Conservation (phyloP, 805 yeast genomes). For the Candida ficus region DNA sequence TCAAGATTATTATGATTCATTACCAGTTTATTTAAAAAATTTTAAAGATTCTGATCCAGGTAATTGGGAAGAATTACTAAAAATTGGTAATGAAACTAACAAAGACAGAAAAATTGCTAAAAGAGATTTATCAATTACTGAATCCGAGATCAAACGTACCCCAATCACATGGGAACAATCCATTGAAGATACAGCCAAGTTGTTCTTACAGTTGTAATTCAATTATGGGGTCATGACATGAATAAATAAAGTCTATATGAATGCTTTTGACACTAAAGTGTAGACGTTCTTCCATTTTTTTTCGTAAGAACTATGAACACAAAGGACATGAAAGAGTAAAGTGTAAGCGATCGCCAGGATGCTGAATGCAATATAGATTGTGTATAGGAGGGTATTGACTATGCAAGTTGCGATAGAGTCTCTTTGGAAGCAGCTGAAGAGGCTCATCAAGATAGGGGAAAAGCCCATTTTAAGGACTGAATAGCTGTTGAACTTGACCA, state of each 20-base stretch:
- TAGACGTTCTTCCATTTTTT: constrained; percentile 18
- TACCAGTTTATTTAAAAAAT: constrained; percentile 1
- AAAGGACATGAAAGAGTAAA: constrained; percentile 15
- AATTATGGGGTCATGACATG: not conserved
- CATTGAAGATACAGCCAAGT: not conserved
- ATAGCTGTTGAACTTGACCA: constrained; percentile 12
- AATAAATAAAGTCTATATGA: not conserved
- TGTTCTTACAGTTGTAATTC: not conserved
- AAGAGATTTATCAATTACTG: constrained; percentile 7
- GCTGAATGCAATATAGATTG: constrained; percentile 8
- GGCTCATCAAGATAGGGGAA: constrained; percentile 10
- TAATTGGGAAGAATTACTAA: constrained; percentile 6
- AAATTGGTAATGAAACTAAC: not conserved
- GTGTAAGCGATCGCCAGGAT: constrained; percentile 13
- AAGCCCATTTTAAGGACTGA: constrained; percentile 16
- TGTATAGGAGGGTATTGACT: constrained; percentile 5
- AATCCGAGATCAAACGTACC: constrained; percentile 2
- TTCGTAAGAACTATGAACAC: constrained; percentile 19
- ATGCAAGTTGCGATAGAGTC: not conserved
- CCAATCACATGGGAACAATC: constrained; percentile 5
- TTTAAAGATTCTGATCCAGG: constrained; percentile 5
- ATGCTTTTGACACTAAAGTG: constrained; percentile 1
- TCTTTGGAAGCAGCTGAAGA: not conserved
- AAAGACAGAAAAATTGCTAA: constrained; percentile 4
- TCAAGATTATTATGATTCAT: constrained; percentile 5